A percentile compares a stretch with the other conserved stretches of the same genome.
These are phyloP conservation scores for Solioccasus polychromus DNA, from an alignment of 768 basidiomycete species.

Conservation along the genomic window DNA sequence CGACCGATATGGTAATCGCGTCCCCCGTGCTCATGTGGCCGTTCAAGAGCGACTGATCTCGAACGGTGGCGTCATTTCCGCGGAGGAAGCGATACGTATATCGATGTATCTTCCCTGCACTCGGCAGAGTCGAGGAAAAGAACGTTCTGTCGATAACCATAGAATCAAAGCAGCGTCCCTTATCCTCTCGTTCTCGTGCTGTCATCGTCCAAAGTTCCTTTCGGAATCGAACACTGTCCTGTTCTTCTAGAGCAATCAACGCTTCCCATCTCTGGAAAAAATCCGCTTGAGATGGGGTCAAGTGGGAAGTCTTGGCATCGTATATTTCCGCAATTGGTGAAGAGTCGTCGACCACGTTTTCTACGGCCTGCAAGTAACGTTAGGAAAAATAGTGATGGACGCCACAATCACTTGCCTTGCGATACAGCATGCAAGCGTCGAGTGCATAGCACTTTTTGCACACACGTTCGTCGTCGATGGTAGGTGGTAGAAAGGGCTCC, in stretches of 20 bases:
- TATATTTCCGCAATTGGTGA: slow-evolving; percentile 69
- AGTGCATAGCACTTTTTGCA: slow-evolving; percentile 82
- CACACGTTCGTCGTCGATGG: slow-evolving; percentile 75
- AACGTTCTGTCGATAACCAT: slow-evolving; percentile 66
- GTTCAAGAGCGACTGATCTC: slow-evolving; percentile 48
- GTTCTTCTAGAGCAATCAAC: slow-evolving; percentile 82
- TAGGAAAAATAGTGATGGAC: background rate
- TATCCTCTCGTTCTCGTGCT: slow-evolving; percentile 72
- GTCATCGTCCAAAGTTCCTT: slow-evolving; percentile 94
- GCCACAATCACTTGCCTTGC: slow-evolving; percentile 55
- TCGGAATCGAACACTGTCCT: slow-evolving; percentile 77
- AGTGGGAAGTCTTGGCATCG: slow-evolving; percentile 74
- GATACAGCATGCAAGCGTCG: slow-evolving; percentile 92
- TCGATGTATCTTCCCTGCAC: slow-evolving; percentile 63
- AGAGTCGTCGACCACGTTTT: slow-evolving; percentile 50
- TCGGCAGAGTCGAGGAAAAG: slow-evolving; percentile 17
- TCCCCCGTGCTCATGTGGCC: slow-evolving; percentile 81
- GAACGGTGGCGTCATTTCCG: slow-evolving; percentile 14
- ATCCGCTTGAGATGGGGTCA: slow-evolving; percentile 58
- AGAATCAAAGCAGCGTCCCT: slow-evolving; percentile 78
- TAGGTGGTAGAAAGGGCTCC: slow-evolving; percentile 76
- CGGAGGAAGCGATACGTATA: slow-evolving; percentile 75
- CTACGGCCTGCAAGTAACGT: slow-evolving; percentile 53
- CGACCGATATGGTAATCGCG: slow-evolving; percentile 82
- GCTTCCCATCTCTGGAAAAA: slow-evolving; percentile 94